These are phyloP conservation scores for Takashimella koratensis DNA, from an alignment of 1,284 basidiomycete species.

Conservation along the genomic window DNA sequence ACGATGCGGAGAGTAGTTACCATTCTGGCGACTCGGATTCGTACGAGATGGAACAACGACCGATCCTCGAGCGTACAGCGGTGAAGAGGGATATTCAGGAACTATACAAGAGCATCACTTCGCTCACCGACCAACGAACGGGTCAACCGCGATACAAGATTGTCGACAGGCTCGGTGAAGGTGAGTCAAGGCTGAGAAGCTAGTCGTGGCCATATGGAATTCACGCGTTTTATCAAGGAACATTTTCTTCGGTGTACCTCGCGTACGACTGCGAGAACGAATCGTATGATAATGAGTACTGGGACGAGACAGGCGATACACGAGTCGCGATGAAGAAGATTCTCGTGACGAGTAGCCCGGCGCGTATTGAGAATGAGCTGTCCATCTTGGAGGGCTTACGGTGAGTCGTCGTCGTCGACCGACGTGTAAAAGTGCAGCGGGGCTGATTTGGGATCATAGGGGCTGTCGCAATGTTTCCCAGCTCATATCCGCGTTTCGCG, in stretches of 20 bases:
- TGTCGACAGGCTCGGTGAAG: conserved; percentile 86
- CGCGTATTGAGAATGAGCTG: conserved; percentile 90
- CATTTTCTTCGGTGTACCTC: conserved; percentile 98
- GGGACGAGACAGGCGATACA: conserved; percentile 58
- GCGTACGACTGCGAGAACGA: conserved; percentile 74
- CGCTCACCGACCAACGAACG: neutral
- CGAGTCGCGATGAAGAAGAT: conserved; percentile 96
- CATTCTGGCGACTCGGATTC: conserved; percentile 46
- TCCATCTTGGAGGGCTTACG: conserved; percentile 76
- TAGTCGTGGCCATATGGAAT: neutral
- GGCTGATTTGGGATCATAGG: conserved; percentile 53
- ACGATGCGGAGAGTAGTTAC: conserved; percentile 26
- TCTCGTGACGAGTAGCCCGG: conserved; percentile 91
- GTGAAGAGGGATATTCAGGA: conserved; percentile 69
- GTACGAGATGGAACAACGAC: conserved; percentile 46
- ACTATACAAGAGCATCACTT: conserved; percentile 43
- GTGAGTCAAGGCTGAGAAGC: conserved; percentile 31
- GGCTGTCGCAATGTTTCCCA: conserved; percentile 82
- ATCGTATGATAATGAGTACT: conserved; percentile 75
- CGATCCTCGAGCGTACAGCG: conserved; percentile 66
- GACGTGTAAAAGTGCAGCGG: neutral
- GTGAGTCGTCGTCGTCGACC: conserved; percentile 19
- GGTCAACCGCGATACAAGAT: conserved; percentile 61
- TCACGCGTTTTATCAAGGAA: conserved; percentile 56
- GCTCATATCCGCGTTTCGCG: conserved; percentile 88